Evolutionary conservation across 1,139 yeast genomes (phyloP), one percentile per base, ranked within the genome.

Genomic region (Hansenula lynferdii): DNA sequence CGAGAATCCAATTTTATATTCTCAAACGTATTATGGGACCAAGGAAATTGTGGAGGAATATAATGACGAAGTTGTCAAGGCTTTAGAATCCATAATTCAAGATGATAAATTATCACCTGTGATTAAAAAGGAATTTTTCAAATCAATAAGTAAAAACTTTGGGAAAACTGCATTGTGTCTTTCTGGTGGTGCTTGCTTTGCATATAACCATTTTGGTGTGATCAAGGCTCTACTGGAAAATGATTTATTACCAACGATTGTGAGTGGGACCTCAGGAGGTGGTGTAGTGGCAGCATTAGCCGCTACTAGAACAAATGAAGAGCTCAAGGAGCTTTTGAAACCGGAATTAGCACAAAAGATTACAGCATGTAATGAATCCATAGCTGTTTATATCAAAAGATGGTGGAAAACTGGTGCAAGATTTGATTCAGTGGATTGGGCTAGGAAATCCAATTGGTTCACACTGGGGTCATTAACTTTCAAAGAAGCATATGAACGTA

Each of bases 211-310:
- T 60, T 80, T 83, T 60, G 95, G 95, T 1, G 77, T 84, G 3
- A 72, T 84, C 18, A 80, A 79, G 49, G 92, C 90, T 0, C 59
- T 85, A 28, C 61, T 84, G 6, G 89, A 85, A 44, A 73, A 75
- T 40, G 81, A 79, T 51, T 61, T 77, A 37, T 61, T 85, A 39
- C 95, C 95, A 2, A 68, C 70, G 11, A 81, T 85, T 30, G 67
- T 85, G 14, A 77, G 86, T 24, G 95, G 95, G 1, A 85, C 94
- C 0, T 79, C 87, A 2, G 94, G 94, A 3, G 95, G 95, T 10
- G 92, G 89, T 1, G 59, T 83, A n/a, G 77, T 84, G 20, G 92
- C 94, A 0, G 85, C 90, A 0, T 58, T 85, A 34, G 76, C 84
- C 0, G 75, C 90, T 40, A 78, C 87, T 0, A 62, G 90, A 42